These are phyloP conservation scores for Grosmannia huntii DNA, from an alignment of 2,329 filamentous ascomycete species.

Conservation along the genomic window DNA sequence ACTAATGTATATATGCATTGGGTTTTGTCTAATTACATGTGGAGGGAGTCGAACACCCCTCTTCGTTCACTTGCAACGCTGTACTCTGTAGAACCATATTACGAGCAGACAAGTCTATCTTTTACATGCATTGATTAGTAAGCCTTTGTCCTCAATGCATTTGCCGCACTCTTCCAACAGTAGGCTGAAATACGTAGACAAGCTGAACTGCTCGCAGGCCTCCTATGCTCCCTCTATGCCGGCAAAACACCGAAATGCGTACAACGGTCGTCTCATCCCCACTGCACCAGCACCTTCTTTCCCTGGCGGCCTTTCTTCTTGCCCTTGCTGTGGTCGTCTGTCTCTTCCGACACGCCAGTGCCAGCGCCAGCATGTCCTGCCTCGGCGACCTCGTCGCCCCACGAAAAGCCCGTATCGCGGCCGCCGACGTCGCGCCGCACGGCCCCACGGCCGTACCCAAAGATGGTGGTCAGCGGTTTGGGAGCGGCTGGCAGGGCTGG, in stretches of 20 bases:
- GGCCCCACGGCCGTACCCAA: constrained; percentile 43
- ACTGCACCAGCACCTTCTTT: constrained; percentile 49
- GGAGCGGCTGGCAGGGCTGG: constrained; percentile 70
- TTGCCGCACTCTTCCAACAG: no score
- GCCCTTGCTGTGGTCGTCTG: constrained; percentile 23
- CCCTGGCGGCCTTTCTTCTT: constrained; percentile 47
- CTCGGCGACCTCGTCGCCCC: constrained; percentile 28
- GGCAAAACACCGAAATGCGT: neutral
- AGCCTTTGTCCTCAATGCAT: no score
- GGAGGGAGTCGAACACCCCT: no score
- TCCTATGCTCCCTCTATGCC: no score
- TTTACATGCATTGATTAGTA: no score
- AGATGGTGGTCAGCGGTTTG: constrained; percentile 51
- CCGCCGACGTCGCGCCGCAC: constrained; percentile 41
- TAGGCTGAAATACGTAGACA: no score
- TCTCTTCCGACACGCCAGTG: constrained; percentile 11
- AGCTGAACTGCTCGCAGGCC: no score
- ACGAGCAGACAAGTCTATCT: no score
- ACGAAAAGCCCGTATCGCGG: constrained; percentile 39
- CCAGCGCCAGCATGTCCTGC: neutral
- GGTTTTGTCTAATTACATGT: no score
- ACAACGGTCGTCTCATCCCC: constrained; percentile 40
- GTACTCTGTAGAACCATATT: no score
- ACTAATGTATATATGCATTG: no score
- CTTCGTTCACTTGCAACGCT: no score